Evolutionary conservation across 2,329 filamentous ascomycete genomes (phyloP).

Genomic region (Penicillium decumbens): DNA sequence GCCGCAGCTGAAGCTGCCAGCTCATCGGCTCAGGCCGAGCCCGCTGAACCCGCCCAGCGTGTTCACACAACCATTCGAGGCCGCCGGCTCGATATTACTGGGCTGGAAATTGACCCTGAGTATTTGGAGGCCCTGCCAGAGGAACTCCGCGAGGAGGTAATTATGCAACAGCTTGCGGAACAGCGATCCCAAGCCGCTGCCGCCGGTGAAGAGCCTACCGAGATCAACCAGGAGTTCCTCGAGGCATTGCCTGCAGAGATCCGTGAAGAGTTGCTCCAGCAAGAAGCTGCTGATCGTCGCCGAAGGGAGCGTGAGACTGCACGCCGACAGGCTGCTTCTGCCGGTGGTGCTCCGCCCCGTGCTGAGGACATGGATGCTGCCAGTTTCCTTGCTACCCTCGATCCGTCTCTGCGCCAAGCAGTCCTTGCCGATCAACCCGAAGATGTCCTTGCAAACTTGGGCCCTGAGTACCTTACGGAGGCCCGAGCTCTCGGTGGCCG

Average conservation of each 20-base stretch:
- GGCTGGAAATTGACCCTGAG: slow-evolving; percentile 86
- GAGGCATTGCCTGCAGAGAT: slow-evolving; percentile 88
- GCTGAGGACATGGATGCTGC: slow-evolving; percentile 86
- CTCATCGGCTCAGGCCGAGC: slow-evolving; percentile 39
- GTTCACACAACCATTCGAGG: slow-evolving; percentile 80
- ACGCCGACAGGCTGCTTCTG: slow-evolving; percentile 57
- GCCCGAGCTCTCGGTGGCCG: slow-evolving; percentile 66
- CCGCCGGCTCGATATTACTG: slow-evolving; percentile 85
- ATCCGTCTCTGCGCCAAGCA: slow-evolving; percentile 75
- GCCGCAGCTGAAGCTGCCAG: slow-evolving; percentile 29
- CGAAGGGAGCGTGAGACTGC: slow-evolving; percentile 79
- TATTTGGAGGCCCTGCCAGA: slow-evolving; percentile 97
- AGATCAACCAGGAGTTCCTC: slow-evolving; percentile 85
- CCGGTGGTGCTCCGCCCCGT: slow-evolving; percentile 45
- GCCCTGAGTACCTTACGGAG: slow-evolving; percentile 79
- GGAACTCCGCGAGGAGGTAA: slow-evolving; percentile 91
- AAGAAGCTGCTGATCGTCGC: slow-evolving; percentile 83
- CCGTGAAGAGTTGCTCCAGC: slow-evolving; percentile 81
- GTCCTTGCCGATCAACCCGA: slow-evolving; percentile 90
- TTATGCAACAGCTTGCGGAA: slow-evolving; percentile 81
- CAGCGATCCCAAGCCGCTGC: slow-evolving; percentile 71
- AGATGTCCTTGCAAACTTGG: slow-evolving; percentile 75
- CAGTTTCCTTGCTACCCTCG: slow-evolving; percentile 85
- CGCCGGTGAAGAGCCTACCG: slow-evolving; percentile 59
- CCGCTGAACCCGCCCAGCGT: slow-evolving; percentile 52